These are phyloP conservation scores for Globisporangium nodosum DNA, from an alignment of 352 stramenopile species.

Conservation along the genomic window DNA sequence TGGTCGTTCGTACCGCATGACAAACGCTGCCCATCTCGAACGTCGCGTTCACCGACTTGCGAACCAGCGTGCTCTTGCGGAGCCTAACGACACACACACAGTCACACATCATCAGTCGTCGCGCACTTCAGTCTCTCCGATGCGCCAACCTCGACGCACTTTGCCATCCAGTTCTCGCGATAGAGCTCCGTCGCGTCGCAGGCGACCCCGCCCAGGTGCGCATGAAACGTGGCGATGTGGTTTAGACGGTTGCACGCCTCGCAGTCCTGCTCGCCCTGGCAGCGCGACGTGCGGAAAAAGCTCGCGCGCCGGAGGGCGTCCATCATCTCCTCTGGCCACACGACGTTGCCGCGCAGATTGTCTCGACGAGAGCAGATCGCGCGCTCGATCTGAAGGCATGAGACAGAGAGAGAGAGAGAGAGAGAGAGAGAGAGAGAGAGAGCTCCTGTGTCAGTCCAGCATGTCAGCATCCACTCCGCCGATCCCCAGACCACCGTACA, in stretches of 20 bases:
- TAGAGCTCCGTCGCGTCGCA: constrained; percentile 70
- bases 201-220: constrained; percentile 50
- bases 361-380: constrained; percentile 68
- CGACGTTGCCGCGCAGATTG: constrained; percentile 51
- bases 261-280: constrained; percentile 39
- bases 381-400: constrained; percentile 52
- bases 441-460: too few species aligned
- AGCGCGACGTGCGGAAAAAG: constrained; percentile 26
- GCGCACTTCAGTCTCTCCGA: background rate
- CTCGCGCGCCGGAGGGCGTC: constrained; percentile 40
- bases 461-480: background rate
- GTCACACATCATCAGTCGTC: background rate
- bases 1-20: constrained; percentile 44
- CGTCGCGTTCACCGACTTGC: constrained; percentile 18
- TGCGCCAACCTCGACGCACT: constrained; percentile 16
- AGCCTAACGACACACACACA: constrained; percentile 22
- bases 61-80: constrained; percentile 25
- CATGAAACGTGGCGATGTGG: constrained; percentile 52
- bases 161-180: constrained; percentile 49
- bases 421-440: background rate
- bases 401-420: background rate
- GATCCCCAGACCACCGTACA: constrained; percentile 30
- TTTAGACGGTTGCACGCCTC: constrained; percentile 69
- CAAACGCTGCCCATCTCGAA: constrained; percentile 81
- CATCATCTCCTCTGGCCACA: constrained; percentile 69